Evolutionary conservation across 169 alveolate species (phyloP).

Genomic region (Cryptosporidium bovis): DNA sequence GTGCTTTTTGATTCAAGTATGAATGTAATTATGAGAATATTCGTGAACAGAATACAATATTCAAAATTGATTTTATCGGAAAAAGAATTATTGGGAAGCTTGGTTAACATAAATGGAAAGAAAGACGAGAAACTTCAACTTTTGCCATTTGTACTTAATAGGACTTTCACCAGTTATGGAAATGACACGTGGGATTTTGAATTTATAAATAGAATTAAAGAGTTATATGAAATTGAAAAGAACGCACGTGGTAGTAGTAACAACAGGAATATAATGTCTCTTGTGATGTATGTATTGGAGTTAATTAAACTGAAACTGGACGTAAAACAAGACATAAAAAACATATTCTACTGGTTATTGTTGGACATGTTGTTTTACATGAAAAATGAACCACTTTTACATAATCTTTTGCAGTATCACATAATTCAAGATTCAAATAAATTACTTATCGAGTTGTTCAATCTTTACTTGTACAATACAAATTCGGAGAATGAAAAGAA

Average conservation of each 20-base stretch:
- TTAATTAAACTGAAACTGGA: slow-evolving; percentile 28
- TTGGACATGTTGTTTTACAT: slow-evolving; percentile 2
- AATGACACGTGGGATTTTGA: slow-evolving; percentile 4
- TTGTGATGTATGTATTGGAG: slow-evolving; percentile 8
- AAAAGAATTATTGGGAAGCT: neutral
- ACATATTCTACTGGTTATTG: slow-evolving; percentile 2
- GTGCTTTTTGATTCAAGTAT: slow-evolving; percentile 12
- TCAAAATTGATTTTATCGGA: slow-evolving; percentile 2
- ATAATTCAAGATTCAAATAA: slow-evolving; percentile 40
- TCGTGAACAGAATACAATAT: slow-evolving; percentile 14
- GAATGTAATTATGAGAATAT: neutral
- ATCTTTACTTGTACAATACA: slow-evolving; percentile 12
- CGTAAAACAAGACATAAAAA: neutral
- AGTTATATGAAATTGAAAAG: slow-evolving; percentile 5
- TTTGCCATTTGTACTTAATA: slow-evolving; percentile 29
- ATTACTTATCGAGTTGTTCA: neutral
- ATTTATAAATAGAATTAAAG: slow-evolving; percentile 1
- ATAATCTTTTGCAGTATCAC: slow-evolving; percentile 36
- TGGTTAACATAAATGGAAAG: neutral
- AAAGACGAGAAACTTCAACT: slow-evolving; percentile 15
- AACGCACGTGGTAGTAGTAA: neutral
- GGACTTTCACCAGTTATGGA: neutral
- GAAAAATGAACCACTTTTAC: slow-evolving; percentile 24
- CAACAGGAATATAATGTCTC: slow-evolving; percentile 1
- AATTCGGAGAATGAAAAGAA: neutral